Conservation (phyloP, 495 filamentous ascomycete genomes). For the Penicillium malachiteum region DNA sequence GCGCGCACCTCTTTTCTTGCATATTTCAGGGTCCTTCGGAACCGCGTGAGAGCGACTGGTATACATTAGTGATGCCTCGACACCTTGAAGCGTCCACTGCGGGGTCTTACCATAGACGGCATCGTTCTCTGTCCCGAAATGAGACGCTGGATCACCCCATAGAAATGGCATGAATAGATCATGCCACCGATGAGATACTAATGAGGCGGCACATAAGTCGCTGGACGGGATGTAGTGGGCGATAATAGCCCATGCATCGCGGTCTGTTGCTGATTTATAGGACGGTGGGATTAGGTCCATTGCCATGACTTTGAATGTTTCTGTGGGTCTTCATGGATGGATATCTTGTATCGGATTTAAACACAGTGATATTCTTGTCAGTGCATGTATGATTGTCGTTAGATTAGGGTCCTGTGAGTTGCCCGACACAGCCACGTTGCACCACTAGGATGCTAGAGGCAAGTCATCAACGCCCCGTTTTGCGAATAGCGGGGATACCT, state of each 20-base stretch:
- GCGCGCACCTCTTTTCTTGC: conserved; percentile 53
- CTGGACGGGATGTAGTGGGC: conserved; percentile 59
- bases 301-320: background rate
- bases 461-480: background rate
- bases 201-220: conserved; percentile 57
- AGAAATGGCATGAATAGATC: conserved; percentile 58
- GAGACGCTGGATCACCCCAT: conserved; percentile 66
- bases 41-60: conserved; percentile 60
- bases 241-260: conserved; percentile 62
- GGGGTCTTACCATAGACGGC: conserved; percentile 54
- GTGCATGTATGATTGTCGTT: background rate
- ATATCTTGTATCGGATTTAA: background rate
- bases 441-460: background rate
- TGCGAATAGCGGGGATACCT: background rate
- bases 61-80: background rate
- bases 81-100: background rate
- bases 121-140: conserved; percentile 63
- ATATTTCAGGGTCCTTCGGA: conserved; percentile 58
- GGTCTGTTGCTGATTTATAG: conserved; percentile 56
- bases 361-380: background rate
- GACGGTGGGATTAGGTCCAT: conserved; percentile 60
- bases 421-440: background rate
- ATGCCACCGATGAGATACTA: conserved; percentile 61
- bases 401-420: background rate
- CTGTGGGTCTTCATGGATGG: background rate